phyloP scores from a whole-genome alignment of 148 eudicot genomes.

The Persicaria tinctoria region DNA sequence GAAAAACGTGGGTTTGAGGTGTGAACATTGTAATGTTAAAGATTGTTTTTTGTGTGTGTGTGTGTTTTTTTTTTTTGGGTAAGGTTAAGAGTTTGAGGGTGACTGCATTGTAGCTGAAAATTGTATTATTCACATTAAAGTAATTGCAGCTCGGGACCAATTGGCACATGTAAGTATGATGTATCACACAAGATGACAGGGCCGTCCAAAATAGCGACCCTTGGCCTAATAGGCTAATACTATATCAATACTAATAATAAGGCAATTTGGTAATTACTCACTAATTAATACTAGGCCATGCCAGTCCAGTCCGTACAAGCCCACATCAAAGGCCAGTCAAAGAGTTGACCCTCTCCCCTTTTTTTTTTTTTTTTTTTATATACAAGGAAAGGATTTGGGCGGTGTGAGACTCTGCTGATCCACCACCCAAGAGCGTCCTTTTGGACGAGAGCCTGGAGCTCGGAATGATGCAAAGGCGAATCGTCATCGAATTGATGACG shows the following conservation, averaged over 20 bases:
- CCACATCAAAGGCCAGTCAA: slow-evolving; percentile 1
- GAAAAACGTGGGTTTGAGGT: neutral
- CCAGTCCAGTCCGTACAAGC: neutral
- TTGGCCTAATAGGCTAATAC: no score
- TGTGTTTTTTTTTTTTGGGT: no score
- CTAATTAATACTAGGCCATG: neutral
- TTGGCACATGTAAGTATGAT: neutral
- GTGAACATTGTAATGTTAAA: neutral
- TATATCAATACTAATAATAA: no score
- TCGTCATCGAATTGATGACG: no score
- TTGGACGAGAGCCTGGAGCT: no score
- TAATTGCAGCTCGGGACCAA: slow-evolving; percentile 1
- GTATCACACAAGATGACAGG: neutral
- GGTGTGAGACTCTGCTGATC: no score
- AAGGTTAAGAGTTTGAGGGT: neutral
- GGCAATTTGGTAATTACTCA: neutral
- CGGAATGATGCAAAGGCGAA: no score
- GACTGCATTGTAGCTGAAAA: neutral
- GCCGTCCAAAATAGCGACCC: no score
- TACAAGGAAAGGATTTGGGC: no score
- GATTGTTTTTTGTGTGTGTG: no score
- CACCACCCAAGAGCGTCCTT: no score
- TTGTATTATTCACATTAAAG: neutral
- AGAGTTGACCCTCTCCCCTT: neutral
- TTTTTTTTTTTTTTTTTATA: neutral